phyloP scores from a whole-genome alignment of 768 basidiomycete genomes.

The Lactarius sanguifluus region DNA sequence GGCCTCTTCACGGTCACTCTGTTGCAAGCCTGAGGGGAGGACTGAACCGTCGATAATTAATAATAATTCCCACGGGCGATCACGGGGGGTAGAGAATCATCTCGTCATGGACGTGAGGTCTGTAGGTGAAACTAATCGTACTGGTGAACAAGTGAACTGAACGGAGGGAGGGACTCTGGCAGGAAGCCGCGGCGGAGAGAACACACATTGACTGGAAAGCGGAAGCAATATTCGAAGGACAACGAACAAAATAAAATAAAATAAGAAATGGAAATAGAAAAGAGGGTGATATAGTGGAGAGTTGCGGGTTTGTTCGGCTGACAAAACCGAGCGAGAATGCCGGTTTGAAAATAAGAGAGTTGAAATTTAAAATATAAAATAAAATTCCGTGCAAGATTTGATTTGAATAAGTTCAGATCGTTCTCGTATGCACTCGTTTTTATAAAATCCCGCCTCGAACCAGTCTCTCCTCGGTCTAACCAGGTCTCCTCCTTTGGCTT shows the following conservation, averaged over 20 bases:
- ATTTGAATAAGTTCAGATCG: background rate
- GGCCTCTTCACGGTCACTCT: background rate
- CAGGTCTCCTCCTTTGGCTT: slow-evolving; percentile 12
- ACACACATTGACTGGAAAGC: slow-evolving; percentile 17
- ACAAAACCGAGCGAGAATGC: slow-evolving; percentile 29
- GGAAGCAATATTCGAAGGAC: background rate
- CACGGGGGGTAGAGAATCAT: background rate
- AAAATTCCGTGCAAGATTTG: background rate
- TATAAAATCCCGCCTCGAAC: slow-evolving; percentile 25
- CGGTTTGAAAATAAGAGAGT: slow-evolving; percentile 15
- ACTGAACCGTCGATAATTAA: slow-evolving; percentile 12
- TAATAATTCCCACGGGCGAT: slow-evolving; percentile 3
- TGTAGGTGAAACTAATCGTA: slow-evolving; percentile 22
- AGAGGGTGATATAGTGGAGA: background rate
- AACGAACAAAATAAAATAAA: background rate
- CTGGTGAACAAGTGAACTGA: background rate
- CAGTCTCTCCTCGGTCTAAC: slow-evolving; percentile 9
- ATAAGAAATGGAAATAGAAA: background rate
- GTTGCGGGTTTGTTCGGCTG: slow-evolving; percentile 24
- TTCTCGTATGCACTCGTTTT: background rate
- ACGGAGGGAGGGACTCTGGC: background rate
- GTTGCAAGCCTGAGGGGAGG: slow-evolving; percentile 7
- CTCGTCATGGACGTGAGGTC: background rate
- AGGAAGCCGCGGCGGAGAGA: slow-evolving; percentile 22
- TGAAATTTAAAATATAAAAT: slow-evolving; percentile 6